Base-by-base conservation (phyloP, 768 basidiomycete genomes). In the Collybia sp. region DNA sequence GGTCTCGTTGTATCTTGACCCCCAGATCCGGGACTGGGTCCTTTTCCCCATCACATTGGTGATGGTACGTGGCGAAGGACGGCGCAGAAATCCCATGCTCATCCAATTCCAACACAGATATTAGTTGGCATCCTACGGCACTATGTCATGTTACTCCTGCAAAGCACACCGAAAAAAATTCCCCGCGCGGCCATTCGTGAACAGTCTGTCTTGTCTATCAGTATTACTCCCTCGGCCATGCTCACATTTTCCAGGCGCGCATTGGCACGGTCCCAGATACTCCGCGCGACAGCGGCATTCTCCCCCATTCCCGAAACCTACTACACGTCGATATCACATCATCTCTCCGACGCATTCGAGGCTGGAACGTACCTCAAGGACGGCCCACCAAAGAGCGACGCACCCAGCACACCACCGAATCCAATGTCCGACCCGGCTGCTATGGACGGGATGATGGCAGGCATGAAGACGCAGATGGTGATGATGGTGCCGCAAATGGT, bases 401-500 rank as follows among this genome's bases (percentile, higher is more conserved):
- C 73, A 30, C 66, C 81, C 0, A 57, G 74, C 20, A 54, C 75
- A 1, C 79, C 90, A 17, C 76, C 86, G 12, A 95, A 93, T 56
- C 90, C 93, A 0, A 76, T 97, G 62, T 79, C 80, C 11, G 95
- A 97, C 71, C 91, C 92, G 6, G 80, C 80, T 42, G 83, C 85
- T 38, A 95, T 98, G 93, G 95, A 97, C 53, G 90, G 89, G 33
- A 94, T 97, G 92, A 95, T 97, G 93, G 79, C 92, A 10, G 91
- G 91, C 31, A 89, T 99, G 86, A 97, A 97, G 75, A 97, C 95
- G 15, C 96, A 99, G 67, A 92, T 91, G 78, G 93, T 97, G 41
- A 94, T 96, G 89, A 97, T 98, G 89, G 88, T 95, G 12, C 91
- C 89, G 13, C 89, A 98, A 67, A 97, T 97, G 88, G 77, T 96